phyloP scores from a whole-genome alignment of 306 rosid genomes.

The Malus sylvestris region DNA sequence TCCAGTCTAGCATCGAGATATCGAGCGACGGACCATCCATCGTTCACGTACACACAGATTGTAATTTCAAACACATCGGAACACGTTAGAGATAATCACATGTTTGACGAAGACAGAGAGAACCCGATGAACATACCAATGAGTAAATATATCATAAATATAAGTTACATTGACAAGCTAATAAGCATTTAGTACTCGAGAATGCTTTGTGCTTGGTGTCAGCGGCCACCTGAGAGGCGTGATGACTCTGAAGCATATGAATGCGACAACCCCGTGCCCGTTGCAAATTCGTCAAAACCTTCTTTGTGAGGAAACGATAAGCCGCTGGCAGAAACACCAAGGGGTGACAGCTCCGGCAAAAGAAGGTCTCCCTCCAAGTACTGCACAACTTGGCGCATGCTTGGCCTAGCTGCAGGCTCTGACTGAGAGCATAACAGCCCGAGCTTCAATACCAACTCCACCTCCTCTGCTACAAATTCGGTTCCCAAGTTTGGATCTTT shows the following conservation, averaged over 20 bases:
- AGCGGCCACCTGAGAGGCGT: neutral
- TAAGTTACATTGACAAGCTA: too few relatives aligned
- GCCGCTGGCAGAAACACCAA: neutral
- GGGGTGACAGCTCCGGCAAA: neutral
- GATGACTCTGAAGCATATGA: neutral
- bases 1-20: too few relatives aligned
- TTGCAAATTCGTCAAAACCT: neutral
- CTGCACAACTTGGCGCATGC: neutral
- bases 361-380: neutral
- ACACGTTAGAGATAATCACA: too few relatives aligned
- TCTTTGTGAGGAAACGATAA: neutral
- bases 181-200: too few relatives aligned
- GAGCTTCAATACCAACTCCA: neutral
- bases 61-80: too few relatives aligned
- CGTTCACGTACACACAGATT: too few relatives aligned
- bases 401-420: neutral
- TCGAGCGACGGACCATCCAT: too few relatives aligned
- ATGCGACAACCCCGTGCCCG: neutral
- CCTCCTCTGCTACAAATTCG: neutral
- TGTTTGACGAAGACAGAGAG: too few relatives aligned
- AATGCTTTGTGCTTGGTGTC: neutral
- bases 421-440: neutral
- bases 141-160: too few relatives aligned
- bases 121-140: too few relatives aligned
- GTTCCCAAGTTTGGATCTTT: neutral